These are phyloP conservation scores for Begonia loranthoides DNA, from an alignment of 306 rosid genomes.

Conservation along the genomic window DNA sequence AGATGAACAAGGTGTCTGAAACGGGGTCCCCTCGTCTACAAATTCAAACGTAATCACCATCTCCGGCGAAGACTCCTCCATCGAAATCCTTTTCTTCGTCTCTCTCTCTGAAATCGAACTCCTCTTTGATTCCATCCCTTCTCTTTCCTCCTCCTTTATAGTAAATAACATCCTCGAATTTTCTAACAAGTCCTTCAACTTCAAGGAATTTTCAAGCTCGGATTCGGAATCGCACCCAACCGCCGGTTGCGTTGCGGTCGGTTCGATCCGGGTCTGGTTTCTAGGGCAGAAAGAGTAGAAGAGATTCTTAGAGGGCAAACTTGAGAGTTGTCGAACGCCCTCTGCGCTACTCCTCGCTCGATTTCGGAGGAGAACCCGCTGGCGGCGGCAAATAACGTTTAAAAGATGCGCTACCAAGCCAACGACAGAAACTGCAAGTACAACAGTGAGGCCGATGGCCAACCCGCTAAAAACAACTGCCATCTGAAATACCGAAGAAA, in stretches of 20 bases:
- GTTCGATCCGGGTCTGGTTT: constrained; percentile 18
- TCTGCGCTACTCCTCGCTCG: too few species aligned
- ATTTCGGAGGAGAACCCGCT: too few species aligned
- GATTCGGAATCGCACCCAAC: not conserved
- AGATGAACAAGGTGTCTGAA: constrained; percentile 30
- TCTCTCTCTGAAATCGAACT: not conserved
- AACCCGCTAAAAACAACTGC: too few species aligned
- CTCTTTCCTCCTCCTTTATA: constrained; percentile 27
- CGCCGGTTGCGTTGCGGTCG: not conserved
- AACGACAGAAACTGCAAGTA: too few species aligned
- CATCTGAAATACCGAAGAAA: too few species aligned
- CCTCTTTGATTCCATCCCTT: constrained; percentile 13
- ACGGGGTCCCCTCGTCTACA: constrained; percentile 24
- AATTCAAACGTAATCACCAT: not conserved
- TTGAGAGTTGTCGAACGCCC: too few species aligned
- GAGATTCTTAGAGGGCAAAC: too few species aligned
- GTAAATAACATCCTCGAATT: constrained; percentile 28
- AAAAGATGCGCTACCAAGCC: too few species aligned
- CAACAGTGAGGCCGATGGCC: too few species aligned
- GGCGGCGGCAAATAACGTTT: too few species aligned
- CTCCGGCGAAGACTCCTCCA: constrained; percentile 3
- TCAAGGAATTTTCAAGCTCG: constrained; percentile 16
- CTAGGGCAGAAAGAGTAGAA: constrained; percentile 14
- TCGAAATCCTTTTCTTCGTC: constrained; percentile 4
- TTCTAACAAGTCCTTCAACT: constrained; percentile 21